phyloP scores from a whole-genome alignment of 345 rosid species.

The Eutrema japonicum region DNA sequence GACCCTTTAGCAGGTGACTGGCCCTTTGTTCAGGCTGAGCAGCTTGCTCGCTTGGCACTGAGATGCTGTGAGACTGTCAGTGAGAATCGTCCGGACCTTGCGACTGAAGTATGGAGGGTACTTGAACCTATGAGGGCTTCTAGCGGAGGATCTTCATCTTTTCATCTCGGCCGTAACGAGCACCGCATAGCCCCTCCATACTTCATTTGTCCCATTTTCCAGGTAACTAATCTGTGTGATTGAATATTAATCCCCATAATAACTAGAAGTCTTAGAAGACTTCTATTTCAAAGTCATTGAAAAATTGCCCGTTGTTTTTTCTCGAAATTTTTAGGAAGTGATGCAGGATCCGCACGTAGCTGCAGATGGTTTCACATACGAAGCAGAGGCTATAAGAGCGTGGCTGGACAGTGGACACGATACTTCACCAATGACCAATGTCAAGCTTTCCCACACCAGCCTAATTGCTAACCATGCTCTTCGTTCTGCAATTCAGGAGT shows the following conservation, averaged over 20 bases:
- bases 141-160: slow-evolving; percentile 64
- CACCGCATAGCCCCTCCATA: slow-evolving; percentile 65
- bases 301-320: neutral
- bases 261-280: neutral
- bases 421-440: slow-evolving; percentile 83
- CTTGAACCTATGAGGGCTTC: slow-evolving; percentile 92
- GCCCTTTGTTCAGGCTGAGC: slow-evolving; percentile 91
- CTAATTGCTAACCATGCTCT: slow-evolving; percentile 61
- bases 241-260: neutral
- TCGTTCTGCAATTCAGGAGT: slow-evolving; percentile 67
- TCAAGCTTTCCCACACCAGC: slow-evolving; percentile 47
- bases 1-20: slow-evolving; percentile 97
- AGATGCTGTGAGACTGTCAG: slow-evolving; percentile 78
- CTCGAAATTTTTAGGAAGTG: slow-evolving; percentile 57
- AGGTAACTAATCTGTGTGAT: slow-evolving; percentile 47
- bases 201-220: slow-evolving; percentile 87
- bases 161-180: slow-evolving; percentile 56
- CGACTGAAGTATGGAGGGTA: slow-evolving; percentile 77
- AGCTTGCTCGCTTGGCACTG: slow-evolving; percentile 74
- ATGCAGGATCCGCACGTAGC: slow-evolving; percentile 89
- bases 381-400: slow-evolving; percentile 74
- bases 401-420: slow-evolving; percentile 72
- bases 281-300: neutral
- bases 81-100: slow-evolving; percentile 78
- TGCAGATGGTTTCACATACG: slow-evolving; percentile 83